These are phyloP conservation scores for Leccinellum rugosiceps DNA, from an alignment of 768 basidiomycete genomes.

Conservation along the genomic window DNA sequence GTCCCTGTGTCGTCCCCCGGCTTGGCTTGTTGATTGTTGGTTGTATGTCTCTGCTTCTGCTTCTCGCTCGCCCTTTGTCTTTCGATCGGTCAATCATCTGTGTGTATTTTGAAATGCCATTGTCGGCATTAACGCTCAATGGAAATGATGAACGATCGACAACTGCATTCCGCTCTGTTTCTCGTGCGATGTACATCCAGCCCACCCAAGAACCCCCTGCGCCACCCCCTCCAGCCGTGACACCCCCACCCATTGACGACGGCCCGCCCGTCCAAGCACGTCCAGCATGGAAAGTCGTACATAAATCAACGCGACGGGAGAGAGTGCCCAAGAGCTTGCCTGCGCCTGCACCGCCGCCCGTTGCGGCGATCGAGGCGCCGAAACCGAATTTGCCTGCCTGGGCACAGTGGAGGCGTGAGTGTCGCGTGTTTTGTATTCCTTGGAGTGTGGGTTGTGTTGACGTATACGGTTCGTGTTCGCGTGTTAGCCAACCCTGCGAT, in stretches of 20 bases:
- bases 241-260: conserved; percentile 47
- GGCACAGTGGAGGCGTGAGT: conserved; percentile 80
- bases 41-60: neutral
- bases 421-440: neutral
- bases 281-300: conserved; percentile 73
- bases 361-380: conserved; percentile 42
- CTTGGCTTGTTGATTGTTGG: neutral
- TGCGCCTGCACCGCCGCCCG: conserved; percentile 30
- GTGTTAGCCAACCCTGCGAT: conserved; percentile 61
- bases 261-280: conserved; percentile 48
- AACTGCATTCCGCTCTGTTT: neutral
- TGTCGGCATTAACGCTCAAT: neutral
- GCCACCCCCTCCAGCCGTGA: conserved; percentile 37
- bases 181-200: conserved; percentile 9
- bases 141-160: neutral
- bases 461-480: neutral
- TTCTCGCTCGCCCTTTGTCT: neutral
- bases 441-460: neutral
- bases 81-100: neutral
- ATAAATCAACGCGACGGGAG: conserved; percentile 58
- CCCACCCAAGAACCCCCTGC: conserved; percentile 34
- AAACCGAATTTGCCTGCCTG: conserved; percentile 67
- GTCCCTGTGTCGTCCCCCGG: neutral
- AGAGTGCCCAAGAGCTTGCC: conserved; percentile 43
- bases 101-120: neutral